Conservation (phyloP, 805 yeast species). For the Teunomyces barrocoloradensis region DNA sequence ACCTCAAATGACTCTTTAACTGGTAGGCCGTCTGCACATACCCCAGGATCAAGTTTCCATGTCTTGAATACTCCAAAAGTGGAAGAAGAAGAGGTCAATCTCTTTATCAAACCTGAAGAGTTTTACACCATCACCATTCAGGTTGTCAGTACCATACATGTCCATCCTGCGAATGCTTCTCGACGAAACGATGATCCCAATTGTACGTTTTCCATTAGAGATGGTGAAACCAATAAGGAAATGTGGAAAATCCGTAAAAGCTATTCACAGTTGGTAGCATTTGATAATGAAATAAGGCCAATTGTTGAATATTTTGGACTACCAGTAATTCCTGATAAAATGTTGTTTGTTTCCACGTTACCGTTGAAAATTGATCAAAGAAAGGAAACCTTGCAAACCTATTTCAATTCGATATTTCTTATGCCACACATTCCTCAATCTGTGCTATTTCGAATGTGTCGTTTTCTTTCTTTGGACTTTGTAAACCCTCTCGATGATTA, state of each 20-base stretch:
- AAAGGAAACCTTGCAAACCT: slow-evolving; percentile 52
- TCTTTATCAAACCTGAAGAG: slow-evolving; percentile 60
- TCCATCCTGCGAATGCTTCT: slow-evolving; percentile 29
- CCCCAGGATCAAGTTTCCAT: slow-evolving; percentile 13
- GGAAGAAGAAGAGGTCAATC: slow-evolving; percentile 41
- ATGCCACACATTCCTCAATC: slow-evolving; percentile 58
- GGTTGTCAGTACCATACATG: slow-evolving; percentile 47
- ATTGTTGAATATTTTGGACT: slow-evolving; percentile 49
- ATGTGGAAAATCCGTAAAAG: slow-evolving; percentile 74
- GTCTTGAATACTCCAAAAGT: slow-evolving; percentile 16
- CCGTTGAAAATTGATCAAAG: slow-evolving; percentile 68
- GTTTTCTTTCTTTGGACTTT: slow-evolving; percentile 65
- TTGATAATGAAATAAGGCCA: slow-evolving; percentile 62
- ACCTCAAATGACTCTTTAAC: slow-evolving; percentile 1
- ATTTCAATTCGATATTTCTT: slow-evolving; percentile 54
- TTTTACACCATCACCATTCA: slow-evolving; percentile 49
- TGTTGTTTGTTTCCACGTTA: slow-evolving; percentile 52
- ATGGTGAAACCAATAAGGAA: slow-evolving; percentile 58
- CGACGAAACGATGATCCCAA: slow-evolving; percentile 56
- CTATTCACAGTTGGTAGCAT: slow-evolving; percentile 53
- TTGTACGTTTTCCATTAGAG: slow-evolving; percentile 61
- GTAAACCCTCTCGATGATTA: slow-evolving; percentile 56
- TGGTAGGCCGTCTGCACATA: slow-evolving; percentile 4
- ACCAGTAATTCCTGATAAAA: slow-evolving; percentile 64
- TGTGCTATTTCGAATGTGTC: slow-evolving; percentile 53